phyloP scores from a whole-genome alignment of 306 rosid species.

The Quercus rubra region DNA sequence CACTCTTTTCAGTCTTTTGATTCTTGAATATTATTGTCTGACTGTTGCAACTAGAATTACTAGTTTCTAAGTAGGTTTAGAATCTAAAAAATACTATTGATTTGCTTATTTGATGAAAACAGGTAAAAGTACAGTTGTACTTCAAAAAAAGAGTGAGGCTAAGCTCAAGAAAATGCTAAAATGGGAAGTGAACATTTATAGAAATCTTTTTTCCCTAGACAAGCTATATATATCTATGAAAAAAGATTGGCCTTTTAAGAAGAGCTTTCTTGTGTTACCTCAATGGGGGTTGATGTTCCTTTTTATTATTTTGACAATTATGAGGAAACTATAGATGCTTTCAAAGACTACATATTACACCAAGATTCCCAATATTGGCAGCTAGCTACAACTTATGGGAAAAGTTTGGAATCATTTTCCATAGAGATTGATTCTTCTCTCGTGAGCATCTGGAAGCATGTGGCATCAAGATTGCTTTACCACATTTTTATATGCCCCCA shows the following conservation, averaged over 20 bases:
- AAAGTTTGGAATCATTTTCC: not conserved
- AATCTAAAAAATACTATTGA: not conserved
- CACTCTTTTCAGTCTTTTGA: no score
- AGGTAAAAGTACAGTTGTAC: no score
- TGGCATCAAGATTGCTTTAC: not conserved
- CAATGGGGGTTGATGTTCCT: no score
- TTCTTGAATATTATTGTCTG: not conserved
- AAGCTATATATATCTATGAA: no score
- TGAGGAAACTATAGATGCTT: no score
- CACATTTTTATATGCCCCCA: not conserved
- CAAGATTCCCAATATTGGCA: not conserved
- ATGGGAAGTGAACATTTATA: no score
- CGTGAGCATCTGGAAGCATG: not conserved
- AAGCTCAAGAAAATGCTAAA: no score
- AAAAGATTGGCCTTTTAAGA: no score
- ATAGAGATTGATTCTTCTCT: not conserved
- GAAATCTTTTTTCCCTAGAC: no score
- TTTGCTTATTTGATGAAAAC: not conserved
- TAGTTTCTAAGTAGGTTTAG: not conserved
- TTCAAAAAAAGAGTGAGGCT: no score
- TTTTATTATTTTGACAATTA: no score
- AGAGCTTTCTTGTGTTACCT: no score
- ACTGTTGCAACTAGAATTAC: not conserved
- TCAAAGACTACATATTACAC: not conserved
- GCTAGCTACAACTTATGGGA: not conserved